Percentiles rank a stretch among this genome's conserved stretches.
Conservation (phyloP, 495 filamentous ascomycete genomes). For the Aspergillus panamensis region DNA sequence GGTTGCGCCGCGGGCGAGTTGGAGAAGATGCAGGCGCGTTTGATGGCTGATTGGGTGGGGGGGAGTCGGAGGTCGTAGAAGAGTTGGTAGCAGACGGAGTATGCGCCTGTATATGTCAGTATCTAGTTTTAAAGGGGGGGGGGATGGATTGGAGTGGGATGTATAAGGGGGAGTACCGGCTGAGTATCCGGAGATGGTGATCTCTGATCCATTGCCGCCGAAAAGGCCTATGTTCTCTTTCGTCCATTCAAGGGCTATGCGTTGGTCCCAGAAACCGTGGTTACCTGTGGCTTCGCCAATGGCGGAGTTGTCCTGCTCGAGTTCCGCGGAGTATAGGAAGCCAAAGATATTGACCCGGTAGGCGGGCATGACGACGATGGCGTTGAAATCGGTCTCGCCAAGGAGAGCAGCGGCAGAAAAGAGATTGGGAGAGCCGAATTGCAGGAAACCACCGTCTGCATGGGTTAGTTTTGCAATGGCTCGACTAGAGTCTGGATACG, state of each 20-base stretch:
- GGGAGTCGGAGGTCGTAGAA: constrained; percentile 52
- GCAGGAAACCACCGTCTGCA: constrained; percentile 56
- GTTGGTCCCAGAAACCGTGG: constrained; percentile 67
- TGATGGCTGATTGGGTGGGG: constrained; percentile 37
- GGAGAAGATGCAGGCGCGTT: constrained; percentile 50
- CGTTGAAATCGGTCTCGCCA: constrained; percentile 43
- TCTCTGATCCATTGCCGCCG: constrained; percentile 58
- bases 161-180: constrained; percentile 38
- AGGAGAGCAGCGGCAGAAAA: constrained; percentile 49
- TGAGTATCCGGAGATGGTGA: constrained; percentile 64
- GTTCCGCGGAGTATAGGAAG: constrained; percentile 55
- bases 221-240: constrained; percentile 56
- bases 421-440: constrained; percentile 50
- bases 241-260: constrained; percentile 62
- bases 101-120: constrained; percentile 46
- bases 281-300: constrained; percentile 48
- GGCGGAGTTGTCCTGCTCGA: constrained; percentile 52
- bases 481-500: constrained; percentile 3
- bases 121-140: background rate
- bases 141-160: background rate
- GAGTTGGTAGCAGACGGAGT: constrained; percentile 59
- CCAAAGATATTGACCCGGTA: constrained; percentile 67
- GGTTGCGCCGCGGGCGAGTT: constrained; percentile 56
- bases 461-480: background rate
- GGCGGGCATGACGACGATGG: constrained; percentile 62